Evolutionary conservation across 805 yeast species (phyloP).

Genomic region (Suhomyces sp.): DNA sequence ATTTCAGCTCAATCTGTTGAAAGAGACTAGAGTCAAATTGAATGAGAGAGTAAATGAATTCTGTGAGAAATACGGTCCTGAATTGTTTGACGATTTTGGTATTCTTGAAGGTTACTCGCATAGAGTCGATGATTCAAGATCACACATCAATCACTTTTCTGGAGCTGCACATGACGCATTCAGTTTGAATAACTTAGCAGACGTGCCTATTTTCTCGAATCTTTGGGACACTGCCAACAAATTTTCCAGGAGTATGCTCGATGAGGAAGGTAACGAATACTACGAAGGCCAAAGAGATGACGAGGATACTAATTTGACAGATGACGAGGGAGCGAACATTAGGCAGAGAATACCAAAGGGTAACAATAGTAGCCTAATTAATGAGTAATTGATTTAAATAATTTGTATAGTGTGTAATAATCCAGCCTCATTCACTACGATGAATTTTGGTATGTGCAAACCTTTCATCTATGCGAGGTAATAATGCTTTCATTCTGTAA

Average conservation of each 20-base stretch:
- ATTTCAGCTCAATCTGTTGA: slow-evolving; percentile 32
- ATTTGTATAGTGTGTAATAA: background rate
- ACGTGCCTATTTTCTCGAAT: slow-evolving; percentile 30
- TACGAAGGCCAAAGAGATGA: background rate
- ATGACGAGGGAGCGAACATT: background rate
- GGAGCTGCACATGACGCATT: slow-evolving; percentile 7
- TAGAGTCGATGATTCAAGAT: slow-evolving; percentile 3
- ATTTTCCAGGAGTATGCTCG: slow-evolving; percentile 2
- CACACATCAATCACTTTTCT: background rate
- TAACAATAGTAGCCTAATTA: background rate
- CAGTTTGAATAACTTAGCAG: slow-evolving; percentile 21
- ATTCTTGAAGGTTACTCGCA: slow-evolving; percentile 26
- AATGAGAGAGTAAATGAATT: slow-evolving; percentile 30
- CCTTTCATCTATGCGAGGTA: background rate
- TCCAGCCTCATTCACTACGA: background rate
- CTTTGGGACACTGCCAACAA: slow-evolving; percentile 4
- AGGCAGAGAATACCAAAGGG: background rate
- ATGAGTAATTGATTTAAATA: background rate
- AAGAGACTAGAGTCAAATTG: slow-evolving; percentile 25
- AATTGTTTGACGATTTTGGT: slow-evolving; percentile 36
- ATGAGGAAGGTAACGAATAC: slow-evolving; percentile 2
- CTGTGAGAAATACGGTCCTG: slow-evolving; percentile 38
- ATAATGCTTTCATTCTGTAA: background rate
- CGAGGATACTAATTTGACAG: background rate
- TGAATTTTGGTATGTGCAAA: background rate